These are phyloP conservation scores for Chaetomidium leptoderma DNA, from an alignment of 495 filamentous ascomycete species.

Conservation along the genomic window DNA sequence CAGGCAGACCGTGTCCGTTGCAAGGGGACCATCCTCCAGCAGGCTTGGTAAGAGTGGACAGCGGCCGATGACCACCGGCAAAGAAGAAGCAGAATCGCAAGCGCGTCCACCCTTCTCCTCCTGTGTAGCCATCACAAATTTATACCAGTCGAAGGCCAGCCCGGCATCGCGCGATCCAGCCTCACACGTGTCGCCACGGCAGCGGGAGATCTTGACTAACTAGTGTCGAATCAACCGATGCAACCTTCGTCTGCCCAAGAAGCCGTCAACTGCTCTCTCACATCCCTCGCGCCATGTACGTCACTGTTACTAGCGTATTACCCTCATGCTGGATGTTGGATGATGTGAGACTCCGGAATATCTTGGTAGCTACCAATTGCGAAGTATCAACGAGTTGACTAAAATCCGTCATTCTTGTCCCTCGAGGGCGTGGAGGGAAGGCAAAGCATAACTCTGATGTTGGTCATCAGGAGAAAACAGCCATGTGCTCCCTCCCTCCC, in stretches of 20 bases:
- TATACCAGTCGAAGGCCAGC: background rate
- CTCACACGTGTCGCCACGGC: conserved; percentile 12
- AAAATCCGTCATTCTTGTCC: too few species aligned
- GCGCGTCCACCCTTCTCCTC: too few species aligned
- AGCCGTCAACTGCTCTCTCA: background rate
- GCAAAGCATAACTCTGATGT: too few species aligned
- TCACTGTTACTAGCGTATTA: background rate
- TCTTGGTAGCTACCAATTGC: too few species aligned
- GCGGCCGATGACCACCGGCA: too few species aligned
- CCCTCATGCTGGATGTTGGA: background rate
- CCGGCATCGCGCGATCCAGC: conserved; percentile 10
- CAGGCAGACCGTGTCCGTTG: too few species aligned
- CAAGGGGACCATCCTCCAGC: too few species aligned
- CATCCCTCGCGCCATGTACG: background rate
- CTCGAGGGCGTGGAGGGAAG: too few species aligned
- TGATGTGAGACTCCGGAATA: background rate
- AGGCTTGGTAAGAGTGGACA: too few species aligned
- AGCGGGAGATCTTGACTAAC: conserved; percentile 21
- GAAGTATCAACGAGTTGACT: too few species aligned
- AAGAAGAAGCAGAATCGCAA: too few species aligned
- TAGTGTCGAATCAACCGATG: conserved; percentile 12
- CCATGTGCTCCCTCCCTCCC: too few species aligned
- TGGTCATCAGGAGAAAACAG: background rate
- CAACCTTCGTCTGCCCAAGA: background rate
- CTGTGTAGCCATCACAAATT: background rate